Evolutionary conservation across 768 basidiomycete species (phyloP), one percentile per base, ranked within the genome.

Genomic region (Boletellus ananiceps): DNA sequence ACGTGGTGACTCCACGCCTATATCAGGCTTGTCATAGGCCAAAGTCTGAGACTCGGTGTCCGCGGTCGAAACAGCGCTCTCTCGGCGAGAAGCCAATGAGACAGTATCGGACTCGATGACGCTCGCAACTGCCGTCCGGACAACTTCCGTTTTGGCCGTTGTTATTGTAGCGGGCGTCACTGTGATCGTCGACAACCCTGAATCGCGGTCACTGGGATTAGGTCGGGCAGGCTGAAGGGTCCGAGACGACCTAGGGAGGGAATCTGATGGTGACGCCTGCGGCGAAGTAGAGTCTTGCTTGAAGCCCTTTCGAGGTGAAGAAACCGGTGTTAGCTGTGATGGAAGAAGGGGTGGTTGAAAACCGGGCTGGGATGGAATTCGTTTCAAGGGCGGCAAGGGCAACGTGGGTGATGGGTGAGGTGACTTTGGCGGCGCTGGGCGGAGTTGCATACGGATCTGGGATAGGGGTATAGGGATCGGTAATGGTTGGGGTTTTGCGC

Each of bases 91-190:
- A 40, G 46, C 8, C 9, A 57, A 16, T 2, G 65, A 62, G 14
- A 67, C 56, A 5, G 48, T 25, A 38, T 67, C 67, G 21, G 65
- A 55, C 39, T 72, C 69, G 34, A 81, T 62, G 15, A 81, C 71
- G 38, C 76, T 78, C n/a, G 81, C 80, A 9, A 76, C 71, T 12
- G 78, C 73, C 18, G 76, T 69, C 48, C 77, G 69, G 21, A 74
- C 78, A 11, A 82, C 65, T 18, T 72, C 77, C 45, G 69, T 70
- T 42, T 74, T 65, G 7, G 79, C 75, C 21, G 77, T 64, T 13
- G 77, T 69, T 43, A 79, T 71, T n/a, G 63, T 71, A 11, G 65
- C 69, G 5, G 65, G 47, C 4, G 69, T 71, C 8, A 81, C 74
- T 2, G 79, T 80, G 15, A 69, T 62, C 12, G 62, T 70, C 7